Evolutionary conservation across 2,329 filamentous ascomycete genomes (phyloP), one percentile per base, ranked within the genome.

Genomic region (Trichoderma pleuroti): DNA sequence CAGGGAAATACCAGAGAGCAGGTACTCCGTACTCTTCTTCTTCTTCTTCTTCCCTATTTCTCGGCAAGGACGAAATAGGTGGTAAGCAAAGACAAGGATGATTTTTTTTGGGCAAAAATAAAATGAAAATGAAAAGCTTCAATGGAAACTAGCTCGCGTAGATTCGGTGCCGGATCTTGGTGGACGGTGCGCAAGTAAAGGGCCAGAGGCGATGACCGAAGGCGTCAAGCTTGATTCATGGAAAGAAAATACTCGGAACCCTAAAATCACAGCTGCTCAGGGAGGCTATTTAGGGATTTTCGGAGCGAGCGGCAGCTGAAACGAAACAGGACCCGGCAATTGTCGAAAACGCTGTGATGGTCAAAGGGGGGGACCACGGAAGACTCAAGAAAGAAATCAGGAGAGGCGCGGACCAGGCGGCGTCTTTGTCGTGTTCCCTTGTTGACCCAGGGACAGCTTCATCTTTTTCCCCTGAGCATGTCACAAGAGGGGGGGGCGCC

Each of bases 371-470:
- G n/a, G 8, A 26, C 24, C 14, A 24, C 24, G 64, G 28, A 34
- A 46, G 26, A 24, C 18, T 14, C 21, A 24, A 52, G 21, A 52
- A 65, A 24, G 21, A 32, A 32, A 42, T 68, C 54, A 68, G 54
- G 65, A 68, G 63, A 66, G 32, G 36, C 65, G 28, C 52, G 36
- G 65, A 46, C 21, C 65, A 68, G 28, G 65, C 65, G 36, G 59
- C 65, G 30, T 68, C 65, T 61, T 34, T 26, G n/a, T 61, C 65
- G 65, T 34, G 28, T 68, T 60, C 36, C 36, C 28, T 36, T 32
- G 64, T 21, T 18, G 52, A 11, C n/a, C 18, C 36, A 46, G 64
- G 26, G n/a, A 49, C 42, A 34, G 39, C 61, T 52, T 64, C 42
- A 64, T 32, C 5, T n/a, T 32, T 32, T 66, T 24, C 52, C 52